These are phyloP conservation scores for Monosporascus cannonballus DNA, from an alignment of 2,329 filamentous ascomycete genomes.

Conservation along the genomic window DNA sequence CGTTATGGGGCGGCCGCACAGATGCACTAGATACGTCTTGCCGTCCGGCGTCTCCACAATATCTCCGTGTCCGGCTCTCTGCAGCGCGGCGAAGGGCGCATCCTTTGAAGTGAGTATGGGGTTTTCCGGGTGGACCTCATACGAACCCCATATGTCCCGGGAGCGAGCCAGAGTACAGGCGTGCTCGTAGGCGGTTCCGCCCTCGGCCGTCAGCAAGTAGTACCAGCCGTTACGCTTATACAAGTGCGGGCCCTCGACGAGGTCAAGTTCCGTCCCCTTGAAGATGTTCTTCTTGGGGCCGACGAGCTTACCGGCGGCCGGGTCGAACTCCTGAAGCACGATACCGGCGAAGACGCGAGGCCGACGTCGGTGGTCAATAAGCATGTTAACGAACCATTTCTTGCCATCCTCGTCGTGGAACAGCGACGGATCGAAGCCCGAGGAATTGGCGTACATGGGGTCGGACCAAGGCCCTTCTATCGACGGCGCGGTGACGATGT, in stretches of 20 bases:
- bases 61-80: conserved; percentile 48
- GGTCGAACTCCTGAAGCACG: conserved; percentile 51
- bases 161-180: conserved; percentile 53
- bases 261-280: conserved; percentile 45
- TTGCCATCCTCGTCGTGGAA: conserved; percentile 52
- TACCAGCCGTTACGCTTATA: conserved; percentile 55
- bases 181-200: conserved; percentile 55
- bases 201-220: conserved; percentile 54
- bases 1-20: conserved; percentile 44
- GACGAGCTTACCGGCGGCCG: conserved; percentile 40
- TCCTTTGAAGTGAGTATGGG: conserved; percentile 51
- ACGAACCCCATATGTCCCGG: conserved; percentile 52
- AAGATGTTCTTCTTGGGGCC: conserved; percentile 52
- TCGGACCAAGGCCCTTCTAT: conserved; percentile 59
- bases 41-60: conserved; percentile 49
- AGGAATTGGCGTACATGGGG: conserved; percentile 52
- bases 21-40: conserved; percentile 47
- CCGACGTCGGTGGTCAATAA: conserved; percentile 46
- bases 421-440: conserved; percentile 56
- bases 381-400: conserved; percentile 54
- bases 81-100: conserved; percentile 40
- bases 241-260: conserved; percentile 53
- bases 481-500: conserved; percentile 47
- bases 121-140: conserved; percentile 52
- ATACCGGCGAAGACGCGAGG: conserved; percentile 50